Evolutionary conservation across 148 eudicot species (phyloP).

Genomic region (Oxyria digyna): DNA sequence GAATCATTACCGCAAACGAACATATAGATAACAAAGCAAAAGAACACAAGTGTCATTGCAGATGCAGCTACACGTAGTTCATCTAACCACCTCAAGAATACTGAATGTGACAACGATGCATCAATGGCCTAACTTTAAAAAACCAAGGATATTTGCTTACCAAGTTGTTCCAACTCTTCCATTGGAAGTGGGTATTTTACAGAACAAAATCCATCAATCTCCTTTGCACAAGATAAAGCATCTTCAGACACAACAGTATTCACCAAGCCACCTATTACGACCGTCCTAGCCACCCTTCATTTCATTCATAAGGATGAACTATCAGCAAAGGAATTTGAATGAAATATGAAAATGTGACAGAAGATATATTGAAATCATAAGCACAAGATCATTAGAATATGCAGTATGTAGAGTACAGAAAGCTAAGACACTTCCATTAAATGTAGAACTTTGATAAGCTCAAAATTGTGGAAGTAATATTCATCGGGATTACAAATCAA

Average conservation of each 20-base stretch:
- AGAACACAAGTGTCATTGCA: not conserved
- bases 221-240: slow-evolving; percentile 53
- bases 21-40: not conserved
- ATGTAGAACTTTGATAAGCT: not conserved
- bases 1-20: not conserved
- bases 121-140: slow-evolving; percentile 2
- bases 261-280: slow-evolving; percentile 63
- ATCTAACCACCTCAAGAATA: not conserved
- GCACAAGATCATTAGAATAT: not conserved
- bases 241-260: slow-evolving; percentile 60
- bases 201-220: slow-evolving; percentile 63
- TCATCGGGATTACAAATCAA: not conserved
- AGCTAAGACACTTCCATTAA: not conserved
- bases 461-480: not conserved
- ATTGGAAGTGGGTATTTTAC: slow-evolving; percentile 73
- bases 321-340: not conserved
- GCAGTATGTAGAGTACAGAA: not conserved
- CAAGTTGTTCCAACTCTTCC: slow-evolving; percentile 60
- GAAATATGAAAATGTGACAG: too few species aligned
- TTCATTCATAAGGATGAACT: slow-evolving; percentile 2
- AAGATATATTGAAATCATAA: not conserved
- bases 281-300: slow-evolving; percentile 87
- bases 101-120: not conserved
- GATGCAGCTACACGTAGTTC: not conserved
- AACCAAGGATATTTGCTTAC: slow-evolving; percentile 24